Base-by-base conservation (phyloP, 768 basidiomycete species). In the Panaeolus papilionaceus region DNA sequence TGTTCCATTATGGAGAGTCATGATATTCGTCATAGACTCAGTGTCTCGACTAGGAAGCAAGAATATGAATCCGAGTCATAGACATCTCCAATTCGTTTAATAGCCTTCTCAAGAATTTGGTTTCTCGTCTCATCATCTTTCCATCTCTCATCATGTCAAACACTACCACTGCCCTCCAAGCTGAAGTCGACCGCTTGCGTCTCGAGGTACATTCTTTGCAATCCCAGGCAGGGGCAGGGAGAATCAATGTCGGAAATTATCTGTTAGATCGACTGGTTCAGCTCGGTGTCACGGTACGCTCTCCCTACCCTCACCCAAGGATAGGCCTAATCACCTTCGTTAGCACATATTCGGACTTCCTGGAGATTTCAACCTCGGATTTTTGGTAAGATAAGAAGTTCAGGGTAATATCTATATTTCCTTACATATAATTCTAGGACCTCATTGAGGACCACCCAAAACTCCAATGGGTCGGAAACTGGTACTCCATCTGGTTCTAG, bases 381-480 rank as follows among this genome's bases (percentile, higher is more conserved):
- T 89, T 71, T 71, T 88, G 74, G 86, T 88, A 65, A 61, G 77
- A 54, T 63, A 16, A 28, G 4, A 33, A 3, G 4, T n/a, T 28
- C 38, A 18, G 1, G 45, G 8, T 64, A 23, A 33, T 14, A 16
- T 62, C 62, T 37, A 44, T 51, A 39, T 38, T 38, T n/a, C 42
- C 47, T 49, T 9, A 49, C 20, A 26, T 20, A 23, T 23, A 9
- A 3, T 39, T 70, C 26, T 73, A 95, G 88, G 95, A 98, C 76
- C 82, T 91, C 38, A 83, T 98, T 64, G 95, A 96, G 76, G 92
- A 92, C 68, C 86, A 93, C 74, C 85, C 88, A 2, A 83, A 75
- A 6, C 89, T 98, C 45, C 81, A 92, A 16, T 97, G 95, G 95
- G 85, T 96, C 64, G 96, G 95, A 4, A 93, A 94, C 74, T 93